Evolutionary conservation across 257 asterid genomes (phyloP).

Genomic region (Capsicum rhomboideum): DNA sequence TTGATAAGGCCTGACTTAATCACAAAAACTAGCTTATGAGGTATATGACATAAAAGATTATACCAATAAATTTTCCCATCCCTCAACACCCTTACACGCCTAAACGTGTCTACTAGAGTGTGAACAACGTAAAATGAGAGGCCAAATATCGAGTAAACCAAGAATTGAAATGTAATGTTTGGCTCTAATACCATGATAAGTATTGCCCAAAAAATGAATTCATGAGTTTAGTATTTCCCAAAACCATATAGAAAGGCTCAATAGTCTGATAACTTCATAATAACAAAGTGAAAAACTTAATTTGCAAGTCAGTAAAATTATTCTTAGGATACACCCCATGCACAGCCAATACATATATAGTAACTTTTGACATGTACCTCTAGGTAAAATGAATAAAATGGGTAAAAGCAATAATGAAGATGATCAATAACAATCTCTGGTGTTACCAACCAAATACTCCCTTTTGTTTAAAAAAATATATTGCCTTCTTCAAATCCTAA

Average conservation of each 20-base stretch:
- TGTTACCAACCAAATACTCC: not conserved
- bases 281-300: not conserved
- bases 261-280: not conserved
- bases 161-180: not conserved
- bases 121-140: not conserved
- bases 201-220: too few relatives aligned
- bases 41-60: not conserved
- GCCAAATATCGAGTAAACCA: not conserved
- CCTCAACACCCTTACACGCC: not conserved
- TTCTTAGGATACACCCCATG: not conserved
- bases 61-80: not conserved
- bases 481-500: conserved; percentile 48
- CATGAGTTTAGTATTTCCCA: too few relatives aligned
- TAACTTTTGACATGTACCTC: not conserved
- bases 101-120: not conserved
- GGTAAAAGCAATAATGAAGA: not conserved
- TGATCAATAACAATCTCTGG: not conserved
- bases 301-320: not conserved
- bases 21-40: not conserved
- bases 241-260: not conserved
- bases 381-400: not conserved
- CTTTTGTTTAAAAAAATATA: not conserved
- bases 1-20: not conserved
- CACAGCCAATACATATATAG: not conserved
- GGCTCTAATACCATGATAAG: not conserved